phyloP scores from a whole-genome alignment of 2,329 filamentous ascomycete genomes.

The Penicillium sp. region DNA sequence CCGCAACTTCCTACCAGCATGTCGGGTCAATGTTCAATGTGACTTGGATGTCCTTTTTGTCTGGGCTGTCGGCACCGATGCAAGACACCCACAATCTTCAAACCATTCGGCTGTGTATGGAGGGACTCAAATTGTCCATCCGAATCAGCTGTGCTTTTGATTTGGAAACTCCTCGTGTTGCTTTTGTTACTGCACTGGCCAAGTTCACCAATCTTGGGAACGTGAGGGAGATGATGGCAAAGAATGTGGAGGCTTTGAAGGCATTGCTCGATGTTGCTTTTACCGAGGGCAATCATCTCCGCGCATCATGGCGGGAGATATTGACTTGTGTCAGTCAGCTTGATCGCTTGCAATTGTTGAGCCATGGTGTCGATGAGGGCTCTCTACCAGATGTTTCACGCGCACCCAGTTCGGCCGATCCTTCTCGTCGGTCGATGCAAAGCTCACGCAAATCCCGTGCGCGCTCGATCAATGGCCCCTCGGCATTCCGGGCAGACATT shows the following conservation, averaged over 20 bases:
- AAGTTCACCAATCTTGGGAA: slow-evolving; percentile 96
- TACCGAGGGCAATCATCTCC: slow-evolving; percentile 82
- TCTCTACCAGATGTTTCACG: slow-evolving; percentile 87
- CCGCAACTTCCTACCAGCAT: slow-evolving; percentile 87
- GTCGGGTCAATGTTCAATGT: slow-evolving; percentile 98
- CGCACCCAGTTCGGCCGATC: slow-evolving; percentile 56
- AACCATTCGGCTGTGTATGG: slow-evolving; percentile 84
- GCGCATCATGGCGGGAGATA: slow-evolving; percentile 90
- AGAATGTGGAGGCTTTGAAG: slow-evolving; percentile 92
- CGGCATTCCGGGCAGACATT: slow-evolving; percentile 67
- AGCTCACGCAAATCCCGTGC: slow-evolving; percentile 43
- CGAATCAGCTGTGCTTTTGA: slow-evolving; percentile 91
- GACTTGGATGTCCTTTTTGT: slow-evolving; percentile 98
- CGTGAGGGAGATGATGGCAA: slow-evolving; percentile 86
- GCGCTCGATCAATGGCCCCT: slow-evolving; percentile 43
- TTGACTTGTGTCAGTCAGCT: slow-evolving; percentile 93
- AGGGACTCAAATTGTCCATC: slow-evolving; percentile 90
- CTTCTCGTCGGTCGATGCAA: slow-evolving; percentile 63
- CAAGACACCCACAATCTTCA: slow-evolving; percentile 91
- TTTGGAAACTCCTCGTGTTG: slow-evolving; percentile 83
- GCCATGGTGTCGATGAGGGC: slow-evolving; percentile 87
- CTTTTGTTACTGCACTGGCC: slow-evolving; percentile 86
- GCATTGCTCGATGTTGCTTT: slow-evolving; percentile 86
- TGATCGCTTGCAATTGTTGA: slow-evolving; percentile 89
- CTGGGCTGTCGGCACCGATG: slow-evolving; percentile 84